These are phyloP conservation scores for Magnaporthiopsis incrustans DNA, from an alignment of 2,329 filamentous ascomycete species.

Conservation along the genomic window DNA sequence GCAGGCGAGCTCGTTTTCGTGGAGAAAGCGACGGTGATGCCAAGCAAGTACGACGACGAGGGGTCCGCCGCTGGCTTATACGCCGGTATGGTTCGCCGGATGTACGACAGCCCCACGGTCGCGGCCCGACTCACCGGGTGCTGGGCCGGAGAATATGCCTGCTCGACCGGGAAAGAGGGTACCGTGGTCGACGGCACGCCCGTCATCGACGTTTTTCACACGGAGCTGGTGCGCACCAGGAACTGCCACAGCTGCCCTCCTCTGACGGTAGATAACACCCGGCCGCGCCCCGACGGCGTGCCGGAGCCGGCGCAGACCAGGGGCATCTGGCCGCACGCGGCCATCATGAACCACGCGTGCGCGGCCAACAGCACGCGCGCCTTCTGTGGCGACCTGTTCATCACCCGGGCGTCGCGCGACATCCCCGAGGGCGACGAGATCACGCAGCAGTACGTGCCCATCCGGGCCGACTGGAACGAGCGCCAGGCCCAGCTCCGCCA, in stretches of 20 bases:
- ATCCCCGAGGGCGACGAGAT: constrained; percentile 30
- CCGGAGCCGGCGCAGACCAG: constrained; percentile 14
- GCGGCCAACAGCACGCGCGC: constrained; percentile 22
- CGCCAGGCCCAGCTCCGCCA: constrained; percentile 20
- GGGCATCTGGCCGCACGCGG: constrained; percentile 22
- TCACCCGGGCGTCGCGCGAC: constrained; percentile 26
- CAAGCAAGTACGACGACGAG: constrained; percentile 32
- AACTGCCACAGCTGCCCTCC: constrained; percentile 29
- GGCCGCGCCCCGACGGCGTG: neutral
- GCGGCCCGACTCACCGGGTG: constrained; percentile 15
- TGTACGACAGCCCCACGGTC: constrained; percentile 29
- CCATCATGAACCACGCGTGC: constrained; percentile 23
- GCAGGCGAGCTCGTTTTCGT: constrained; percentile 32
- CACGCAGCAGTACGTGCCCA: constrained; percentile 28
- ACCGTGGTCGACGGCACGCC: constrained; percentile 24
- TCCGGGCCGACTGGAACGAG: constrained; percentile 20
- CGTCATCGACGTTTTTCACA: constrained; percentile 29
- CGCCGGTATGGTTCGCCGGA: constrained; percentile 29
- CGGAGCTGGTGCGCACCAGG: constrained; percentile 31
- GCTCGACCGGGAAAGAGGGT: constrained; percentile 21
- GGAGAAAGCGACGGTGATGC: constrained; percentile 32
- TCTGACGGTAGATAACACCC: constrained; percentile 22
- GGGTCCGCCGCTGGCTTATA: constrained; percentile 34
- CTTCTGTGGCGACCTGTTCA: constrained; percentile 23
- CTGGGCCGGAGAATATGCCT: constrained; percentile 25